Evolutionary conservation across 2,329 filamentous ascomycete species (phyloP).

Genomic region (Fusarium oxysporum): DNA sequence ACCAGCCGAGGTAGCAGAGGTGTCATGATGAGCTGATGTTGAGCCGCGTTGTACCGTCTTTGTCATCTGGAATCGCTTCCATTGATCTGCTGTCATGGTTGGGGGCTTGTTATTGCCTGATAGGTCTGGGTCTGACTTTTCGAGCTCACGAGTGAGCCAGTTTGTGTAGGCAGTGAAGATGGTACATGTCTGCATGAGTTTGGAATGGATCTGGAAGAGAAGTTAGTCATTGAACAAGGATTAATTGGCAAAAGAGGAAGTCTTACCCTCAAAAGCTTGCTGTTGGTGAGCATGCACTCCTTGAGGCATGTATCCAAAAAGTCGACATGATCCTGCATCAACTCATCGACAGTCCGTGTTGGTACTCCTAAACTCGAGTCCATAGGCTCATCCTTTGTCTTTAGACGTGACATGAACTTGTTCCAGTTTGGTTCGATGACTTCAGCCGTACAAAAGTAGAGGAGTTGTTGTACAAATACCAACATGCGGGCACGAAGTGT

Average conservation of each 20-base stretch:
- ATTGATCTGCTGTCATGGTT: slow-evolving; percentile 71
- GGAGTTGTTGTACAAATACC: slow-evolving; percentile 94
- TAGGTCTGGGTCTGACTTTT: slow-evolving; percentile 85
- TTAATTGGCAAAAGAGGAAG: background rate
- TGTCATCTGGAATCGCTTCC: slow-evolving; percentile 66
- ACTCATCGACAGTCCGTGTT: slow-evolving; percentile 86
- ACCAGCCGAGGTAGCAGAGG: slow-evolving; percentile 52
- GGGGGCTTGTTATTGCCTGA: slow-evolving; percentile 67
- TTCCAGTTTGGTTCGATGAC: slow-evolving; percentile 99
- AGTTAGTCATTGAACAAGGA: slow-evolving; percentile 22
- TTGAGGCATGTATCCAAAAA: slow-evolving; percentile 98
- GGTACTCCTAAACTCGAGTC: slow-evolving; percentile 48
- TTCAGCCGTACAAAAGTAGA: slow-evolving; percentile 97
- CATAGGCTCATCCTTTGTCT: slow-evolving; percentile 64
- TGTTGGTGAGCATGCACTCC: slow-evolving; percentile 98
- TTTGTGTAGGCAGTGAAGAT: slow-evolving; percentile 93
- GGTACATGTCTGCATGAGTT: slow-evolving; percentile 94
- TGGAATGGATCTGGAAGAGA: slow-evolving; percentile 84
- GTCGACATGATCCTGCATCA: slow-evolving; percentile 99
- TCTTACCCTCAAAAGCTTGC: slow-evolving; percentile 87
- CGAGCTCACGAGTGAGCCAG: slow-evolving; percentile 85
- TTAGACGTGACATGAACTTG: slow-evolving; percentile 87
- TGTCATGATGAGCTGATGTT: slow-evolving; percentile 47
- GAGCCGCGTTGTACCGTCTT: slow-evolving; percentile 56
- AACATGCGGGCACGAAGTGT: slow-evolving; percentile 94